Percentiles rank a stretch among this genome's conserved stretches.
These are phyloP conservation scores for Phytophthora quininea DNA, from an alignment of 352 stramenopile species.

Conservation along the genomic window DNA sequence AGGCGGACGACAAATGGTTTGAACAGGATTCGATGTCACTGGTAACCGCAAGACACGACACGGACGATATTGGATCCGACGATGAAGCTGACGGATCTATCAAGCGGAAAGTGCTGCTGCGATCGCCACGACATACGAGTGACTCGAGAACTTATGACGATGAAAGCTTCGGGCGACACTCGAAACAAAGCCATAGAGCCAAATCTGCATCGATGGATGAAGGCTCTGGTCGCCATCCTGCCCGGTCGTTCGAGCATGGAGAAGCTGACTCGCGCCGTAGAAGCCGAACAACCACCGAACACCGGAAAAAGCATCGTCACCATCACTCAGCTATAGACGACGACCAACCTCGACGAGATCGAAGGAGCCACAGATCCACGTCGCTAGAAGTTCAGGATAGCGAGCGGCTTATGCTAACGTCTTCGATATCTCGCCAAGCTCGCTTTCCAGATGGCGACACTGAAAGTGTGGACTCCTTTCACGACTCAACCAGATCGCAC, in stretches of 20 bases:
- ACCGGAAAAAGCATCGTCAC: constrained; percentile 14
- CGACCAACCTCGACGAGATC: constrained; percentile 8
- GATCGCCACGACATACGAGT: constrained; percentile 36
- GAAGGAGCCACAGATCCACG: constrained; percentile 21
- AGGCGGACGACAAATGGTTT: constrained; percentile 52
- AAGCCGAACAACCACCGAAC: constrained; percentile 6
- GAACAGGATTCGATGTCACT: constrained; percentile 70
- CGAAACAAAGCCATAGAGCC: constrained; percentile 16
- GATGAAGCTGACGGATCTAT: constrained; percentile 34
- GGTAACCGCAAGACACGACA: constrained; percentile 50
- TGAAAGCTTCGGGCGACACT: constrained; percentile 4
- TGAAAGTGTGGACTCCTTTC: constrained; percentile 20
- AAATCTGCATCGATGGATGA: constrained; percentile 25
- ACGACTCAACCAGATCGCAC: constrained; percentile 40
- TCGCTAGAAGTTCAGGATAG: constrained; percentile 39
- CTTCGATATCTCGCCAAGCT: constrained; percentile 20
- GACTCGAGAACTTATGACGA: neutral
- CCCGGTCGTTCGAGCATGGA: constrained; percentile 11
- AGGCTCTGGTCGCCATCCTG: constrained; percentile 8
- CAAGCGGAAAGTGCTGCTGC: constrained; percentile 65
- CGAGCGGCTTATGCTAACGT: constrained; percentile 12
- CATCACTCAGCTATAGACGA: constrained; percentile 10
- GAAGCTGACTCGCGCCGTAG: constrained; percentile 12
- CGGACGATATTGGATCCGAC: constrained; percentile 37
- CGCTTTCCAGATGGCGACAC: constrained; percentile 34